Base-by-base conservation (phyloP, 164 flowering plant genomes). In the Houttuynia cordata region DNA sequence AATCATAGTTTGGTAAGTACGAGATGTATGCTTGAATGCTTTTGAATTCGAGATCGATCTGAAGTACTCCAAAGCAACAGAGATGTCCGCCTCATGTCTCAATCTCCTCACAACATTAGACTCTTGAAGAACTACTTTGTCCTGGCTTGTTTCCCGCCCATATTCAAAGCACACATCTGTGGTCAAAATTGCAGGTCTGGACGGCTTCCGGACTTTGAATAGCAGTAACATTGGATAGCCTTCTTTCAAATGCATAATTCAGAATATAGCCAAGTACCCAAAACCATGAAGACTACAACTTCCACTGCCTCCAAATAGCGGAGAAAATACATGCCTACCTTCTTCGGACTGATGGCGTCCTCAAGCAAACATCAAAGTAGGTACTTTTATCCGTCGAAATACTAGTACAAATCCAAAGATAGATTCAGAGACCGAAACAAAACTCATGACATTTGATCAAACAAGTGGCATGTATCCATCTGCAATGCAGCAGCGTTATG, bases 1-100 rank as follows among this genome's bases (percentile, higher is more conserved):
- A 20, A 88, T 86, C 93, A 91, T 86, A 20, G 60, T 57, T 62
- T 68, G 60, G 53, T 87, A 91, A 0, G 97, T 91, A 10, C 69
- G 68, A 49, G 71, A 65, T 53, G 97, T 87, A 78, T 87, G 97
- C 37, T 68, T 78, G 70, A 91, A 87, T 51, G 72, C 39, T 4
- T 68, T 61, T 2, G 84, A 71, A 67, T 83, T 78, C 30, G 84
- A 62, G 3, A 87, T 56, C 8, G 74, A 80, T 59, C 64, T 87
- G 75, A 91, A 91, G 65, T 75, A 87, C 19, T 75, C 78, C 18
- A 87, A 64, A 14, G 96, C 96, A 1, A 64, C 42, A 0, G 71
- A 9, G n/a, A 80, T 70, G 61, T 86, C 80, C 15, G 34, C 64
- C 61, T 85, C 84, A 12, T 64, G 55, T 1, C 56, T 75, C 65